Percentiles rank a stretch among this genome's conserved stretches.
These are phyloP conservation scores for Malassezia psittaci DNA, from an alignment of 1,284 basidiomycete species.

Conservation along the genomic window DNA sequence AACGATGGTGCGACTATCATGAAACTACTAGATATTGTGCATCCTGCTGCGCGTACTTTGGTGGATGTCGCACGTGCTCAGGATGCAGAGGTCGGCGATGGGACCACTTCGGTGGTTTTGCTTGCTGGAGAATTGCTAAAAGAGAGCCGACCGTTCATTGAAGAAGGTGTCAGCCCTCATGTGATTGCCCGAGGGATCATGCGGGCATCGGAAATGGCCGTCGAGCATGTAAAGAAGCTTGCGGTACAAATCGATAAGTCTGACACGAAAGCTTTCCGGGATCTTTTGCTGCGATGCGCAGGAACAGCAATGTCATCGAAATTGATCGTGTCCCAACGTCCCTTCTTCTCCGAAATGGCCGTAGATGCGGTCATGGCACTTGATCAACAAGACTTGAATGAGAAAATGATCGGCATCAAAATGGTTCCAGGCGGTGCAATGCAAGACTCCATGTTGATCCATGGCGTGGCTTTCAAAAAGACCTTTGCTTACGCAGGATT, in stretches of 20 bases:
- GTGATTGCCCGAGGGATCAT: conserved; percentile 95
- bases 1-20: conserved; percentile 95
- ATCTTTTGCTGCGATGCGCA: conserved; percentile 88
- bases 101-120: conserved; percentile 89
- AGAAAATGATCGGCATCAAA: conserved; percentile 94
- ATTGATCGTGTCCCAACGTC: conserved; percentile 95
- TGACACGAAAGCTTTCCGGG: conserved; percentile 84
- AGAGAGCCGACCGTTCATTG: conserved; percentile 80
- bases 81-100: conserved; percentile 96
- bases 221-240: conserved; percentile 76
- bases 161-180: conserved; percentile 94
- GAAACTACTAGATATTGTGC: conserved; percentile 91
- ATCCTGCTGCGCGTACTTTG: conserved; percentile 88
- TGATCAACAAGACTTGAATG: conserved; percentile 87
- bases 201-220: conserved; percentile 72
- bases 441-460: conserved; percentile 74
- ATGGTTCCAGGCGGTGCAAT: conserved; percentile 98
- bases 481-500: conserved; percentile 99
- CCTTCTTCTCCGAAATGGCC: conserved; percentile 98
- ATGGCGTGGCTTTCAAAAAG: conserved; percentile 99
- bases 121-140: conserved; percentile 89
- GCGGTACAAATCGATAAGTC: conserved; percentile 84
- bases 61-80: conserved; percentile 97
- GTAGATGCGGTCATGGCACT: conserved; percentile 75
- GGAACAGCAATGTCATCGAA: conserved; percentile 99